Conservation (phyloP, 2,329 filamentous ascomycete genomes). For the Botrytis sinoallii region DNA sequence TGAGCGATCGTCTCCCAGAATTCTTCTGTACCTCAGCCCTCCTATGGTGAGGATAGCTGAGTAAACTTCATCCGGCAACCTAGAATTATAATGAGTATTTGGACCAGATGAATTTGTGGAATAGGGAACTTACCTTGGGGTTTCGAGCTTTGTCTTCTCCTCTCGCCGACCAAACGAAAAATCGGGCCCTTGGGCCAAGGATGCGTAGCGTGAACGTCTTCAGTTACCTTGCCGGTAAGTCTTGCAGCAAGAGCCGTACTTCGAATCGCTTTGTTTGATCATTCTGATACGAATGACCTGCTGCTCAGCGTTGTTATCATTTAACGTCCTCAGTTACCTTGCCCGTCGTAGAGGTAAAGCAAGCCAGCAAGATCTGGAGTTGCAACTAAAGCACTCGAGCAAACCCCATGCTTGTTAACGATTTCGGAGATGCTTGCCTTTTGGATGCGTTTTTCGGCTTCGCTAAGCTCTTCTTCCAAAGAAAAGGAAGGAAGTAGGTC, state of each 20-base stretch:
- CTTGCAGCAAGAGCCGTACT: slow-evolving; percentile 54
- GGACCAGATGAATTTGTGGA: neutral
- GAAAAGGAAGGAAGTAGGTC: too few relatives aligned
- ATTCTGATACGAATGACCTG: slow-evolving; percentile 92
- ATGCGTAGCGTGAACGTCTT: neutral
- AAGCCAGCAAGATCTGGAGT: neutral
- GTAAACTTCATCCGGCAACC: neutral
- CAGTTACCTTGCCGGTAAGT: neutral
- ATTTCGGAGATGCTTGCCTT: slow-evolving; percentile 38
- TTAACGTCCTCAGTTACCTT: slow-evolving; percentile 49
- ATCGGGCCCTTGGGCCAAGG: neutral
- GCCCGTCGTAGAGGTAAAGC: neutral
- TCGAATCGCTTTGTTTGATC: slow-evolving; percentile 65
- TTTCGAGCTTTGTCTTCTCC: neutral
- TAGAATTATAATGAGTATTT: neutral
- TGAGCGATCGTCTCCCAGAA: neutral
- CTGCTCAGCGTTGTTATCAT: slow-evolving; percentile 95
- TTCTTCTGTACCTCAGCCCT: neutral
- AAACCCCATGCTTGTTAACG: slow-evolving; percentile 28
- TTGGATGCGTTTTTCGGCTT: slow-evolving; percentile 46
- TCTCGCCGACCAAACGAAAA: neutral
- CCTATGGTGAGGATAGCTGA: neutral
- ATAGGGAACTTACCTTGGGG: neutral
- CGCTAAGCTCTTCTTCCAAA: slow-evolving; percentile 43
- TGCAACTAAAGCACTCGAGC: neutral